Conservation (phyloP, 1,284 basidiomycete genomes). For the Leccinum griseonigrum region DNA sequence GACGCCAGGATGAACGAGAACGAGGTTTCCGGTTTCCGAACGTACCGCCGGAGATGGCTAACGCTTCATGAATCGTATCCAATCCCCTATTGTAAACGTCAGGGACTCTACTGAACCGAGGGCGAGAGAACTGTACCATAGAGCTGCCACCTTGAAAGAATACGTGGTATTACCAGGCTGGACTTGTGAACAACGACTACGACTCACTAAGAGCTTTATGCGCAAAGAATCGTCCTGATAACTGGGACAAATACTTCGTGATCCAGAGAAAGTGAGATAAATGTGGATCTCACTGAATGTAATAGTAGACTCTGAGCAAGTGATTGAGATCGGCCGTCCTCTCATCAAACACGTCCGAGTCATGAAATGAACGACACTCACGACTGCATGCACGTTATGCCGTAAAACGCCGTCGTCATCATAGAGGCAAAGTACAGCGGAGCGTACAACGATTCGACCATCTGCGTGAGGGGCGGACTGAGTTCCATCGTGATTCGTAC, state of each 20-base stretch:
- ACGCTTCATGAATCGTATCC: conserved; percentile 7
- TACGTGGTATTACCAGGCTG: not conserved
- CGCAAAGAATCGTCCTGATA: conserved; percentile 8
- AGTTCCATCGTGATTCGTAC: not conserved
- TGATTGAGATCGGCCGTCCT: not conserved
- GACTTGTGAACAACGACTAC: not conserved
- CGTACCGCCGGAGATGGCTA: conserved; percentile 11
- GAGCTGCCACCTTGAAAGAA: conserved; percentile 4
- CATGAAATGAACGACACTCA: not conserved
- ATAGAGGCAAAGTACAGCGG: not conserved
- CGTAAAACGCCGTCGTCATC: not conserved
- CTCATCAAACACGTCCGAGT: not conserved
- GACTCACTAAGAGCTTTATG: conserved; percentile 15
- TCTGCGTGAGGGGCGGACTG: not conserved
- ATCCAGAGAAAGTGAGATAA: not conserved
- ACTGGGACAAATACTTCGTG: not conserved
- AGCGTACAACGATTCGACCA: not conserved
- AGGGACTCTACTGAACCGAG: not conserved
- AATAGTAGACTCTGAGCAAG: conserved; percentile 17
- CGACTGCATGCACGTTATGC: not conserved
- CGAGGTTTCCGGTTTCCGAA: not conserved
- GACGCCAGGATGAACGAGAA: not conserved
- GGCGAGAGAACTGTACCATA: conserved; percentile 1
- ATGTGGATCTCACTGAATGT: conserved; percentile 4
- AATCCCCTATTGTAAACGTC: conserved; percentile 1